Evolutionary conservation across 192 early-diverging fungal species (phyloP).

Genomic region (Spizellomyces punctatus): DNA sequence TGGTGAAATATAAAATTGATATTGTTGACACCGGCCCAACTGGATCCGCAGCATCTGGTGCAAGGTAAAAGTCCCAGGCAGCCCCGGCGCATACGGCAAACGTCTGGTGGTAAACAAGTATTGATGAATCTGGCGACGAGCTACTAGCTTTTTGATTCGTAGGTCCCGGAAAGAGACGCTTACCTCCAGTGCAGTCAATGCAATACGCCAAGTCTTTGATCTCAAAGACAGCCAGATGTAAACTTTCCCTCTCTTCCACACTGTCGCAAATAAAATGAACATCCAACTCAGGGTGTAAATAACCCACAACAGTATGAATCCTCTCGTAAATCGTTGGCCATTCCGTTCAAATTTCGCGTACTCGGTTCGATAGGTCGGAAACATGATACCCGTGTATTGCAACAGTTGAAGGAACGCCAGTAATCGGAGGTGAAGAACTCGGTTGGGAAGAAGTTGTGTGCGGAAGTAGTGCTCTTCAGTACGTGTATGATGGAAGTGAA

Average conservation of each 20-base stretch:
- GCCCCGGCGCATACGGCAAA: conserved; percentile 11
- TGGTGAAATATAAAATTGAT: conserved; percentile 17
- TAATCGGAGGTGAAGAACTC: conserved; percentile 30
- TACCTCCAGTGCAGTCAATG: conserved; percentile 18
- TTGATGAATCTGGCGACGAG: not conserved
- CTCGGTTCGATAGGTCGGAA: conserved; percentile 10
- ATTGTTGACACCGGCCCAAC: conserved; percentile 20
- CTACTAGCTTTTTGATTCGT: not conserved
- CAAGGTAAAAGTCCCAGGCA: conserved; percentile 28
- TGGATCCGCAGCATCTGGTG: not conserved
- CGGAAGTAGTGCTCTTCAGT: conserved; percentile 39
- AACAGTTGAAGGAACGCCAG: conserved; percentile 25
- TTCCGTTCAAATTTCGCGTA: not conserved
- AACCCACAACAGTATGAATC: conserved; percentile 9
- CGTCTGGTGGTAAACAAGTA: not conserved
- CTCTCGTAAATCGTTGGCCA: not conserved
- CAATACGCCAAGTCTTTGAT: conserved; percentile 3
- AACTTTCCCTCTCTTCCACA: conserved; percentile 21
- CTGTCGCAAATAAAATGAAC: conserved; percentile 13
- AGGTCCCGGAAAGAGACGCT: not conserved
- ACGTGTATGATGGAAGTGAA: conserved; percentile 25
- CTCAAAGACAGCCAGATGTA: conserved; percentile 23
- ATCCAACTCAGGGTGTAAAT: not conserved
- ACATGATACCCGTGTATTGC: conserved; percentile 17
- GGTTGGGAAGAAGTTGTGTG: conserved; percentile 34